These are phyloP conservation scores for Candida dubliniensis DNA, from an alignment of 1,139 yeast genomes.

Conservation along the genomic window DNA sequence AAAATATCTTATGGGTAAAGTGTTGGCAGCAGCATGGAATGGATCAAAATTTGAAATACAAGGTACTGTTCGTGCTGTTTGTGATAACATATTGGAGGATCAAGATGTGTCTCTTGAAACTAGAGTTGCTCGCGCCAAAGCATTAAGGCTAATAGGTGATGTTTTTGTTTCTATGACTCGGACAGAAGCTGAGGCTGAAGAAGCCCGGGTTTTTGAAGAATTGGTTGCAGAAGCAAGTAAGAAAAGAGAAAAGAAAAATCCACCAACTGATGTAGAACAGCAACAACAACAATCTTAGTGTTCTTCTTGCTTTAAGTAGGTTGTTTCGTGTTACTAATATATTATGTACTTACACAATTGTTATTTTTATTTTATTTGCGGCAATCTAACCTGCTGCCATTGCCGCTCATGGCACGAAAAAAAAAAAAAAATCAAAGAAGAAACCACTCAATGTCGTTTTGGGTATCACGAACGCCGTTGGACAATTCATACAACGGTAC, in stretches of 20 bases:
- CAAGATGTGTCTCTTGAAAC: constrained; percentile 51
- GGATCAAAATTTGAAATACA: constrained; percentile 90
- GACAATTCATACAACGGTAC: neutral
- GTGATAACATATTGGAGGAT: constrained; percentile 76
- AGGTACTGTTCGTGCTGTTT: constrained; percentile 82
- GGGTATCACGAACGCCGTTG: neutral
- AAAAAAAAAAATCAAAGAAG: neutral
- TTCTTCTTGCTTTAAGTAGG: neutral
- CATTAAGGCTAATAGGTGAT: constrained; percentile 69
- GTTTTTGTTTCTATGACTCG: constrained; percentile 68
- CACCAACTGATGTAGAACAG: neutral
- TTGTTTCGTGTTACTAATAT: neutral
- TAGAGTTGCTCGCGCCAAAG: constrained; percentile 77
- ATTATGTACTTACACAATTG: too few species aligned
- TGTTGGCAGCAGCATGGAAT: constrained; percentile 93
- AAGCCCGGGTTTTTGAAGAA: constrained; percentile 87
- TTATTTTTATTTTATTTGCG: neutral
- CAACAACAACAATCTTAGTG: neutral
- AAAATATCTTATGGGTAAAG: constrained; percentile 82
- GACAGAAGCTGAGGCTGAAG: constrained; percentile 85
- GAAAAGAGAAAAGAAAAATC: constrained; percentile 60
- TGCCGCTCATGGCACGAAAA: constrained; percentile 5
- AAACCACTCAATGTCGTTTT: neutral
- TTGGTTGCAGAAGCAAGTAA: constrained; percentile 89
- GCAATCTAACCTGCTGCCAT: neutral